A percentile compares a stretch with the other conserved stretches of the same genome.
Conservation (phyloP, 2,329 filamentous ascomycete species). For the Xylaria sp. region DNA sequence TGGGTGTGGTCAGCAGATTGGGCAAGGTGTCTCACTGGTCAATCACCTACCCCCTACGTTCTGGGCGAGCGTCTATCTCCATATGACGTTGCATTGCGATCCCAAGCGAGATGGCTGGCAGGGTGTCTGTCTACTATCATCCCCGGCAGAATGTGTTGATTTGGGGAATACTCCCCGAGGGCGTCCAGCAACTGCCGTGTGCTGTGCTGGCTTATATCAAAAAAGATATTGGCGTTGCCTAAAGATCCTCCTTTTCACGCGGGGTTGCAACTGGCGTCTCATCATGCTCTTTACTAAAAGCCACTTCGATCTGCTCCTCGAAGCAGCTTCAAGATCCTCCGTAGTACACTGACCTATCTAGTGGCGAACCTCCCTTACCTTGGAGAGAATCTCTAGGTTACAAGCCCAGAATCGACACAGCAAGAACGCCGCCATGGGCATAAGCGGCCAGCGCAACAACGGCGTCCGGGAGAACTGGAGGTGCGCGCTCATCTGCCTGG, state of each 20-base stretch:
- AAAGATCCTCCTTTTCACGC: background rate
- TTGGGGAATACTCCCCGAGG: background rate
- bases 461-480: slow-evolving; percentile 30
- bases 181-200: background rate
- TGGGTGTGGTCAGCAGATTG: too few species aligned
- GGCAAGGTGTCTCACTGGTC: too few species aligned
- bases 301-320: background rate
- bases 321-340: background rate
- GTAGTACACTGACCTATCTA: background rate
- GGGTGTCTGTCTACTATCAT: too few species aligned
- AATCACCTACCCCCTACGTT: too few species aligned
- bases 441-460: slow-evolving; percentile 25
- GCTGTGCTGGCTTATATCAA: background rate
- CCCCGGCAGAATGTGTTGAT: background rate
- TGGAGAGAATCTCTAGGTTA: background rate
- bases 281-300: background rate
- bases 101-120: too few species aligned
- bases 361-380: background rate
- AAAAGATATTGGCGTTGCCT: background rate
- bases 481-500: slow-evolving; percentile 30
- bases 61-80: too few species aligned
- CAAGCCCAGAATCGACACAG: background rate
- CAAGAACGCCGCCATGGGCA: slow-evolving; percentile 9
- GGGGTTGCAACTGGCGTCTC: background rate
- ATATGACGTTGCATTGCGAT: too few species aligned